phyloP scores from a whole-genome alignment of 257 asterid species.

The Solanum dulcamara region DNA sequence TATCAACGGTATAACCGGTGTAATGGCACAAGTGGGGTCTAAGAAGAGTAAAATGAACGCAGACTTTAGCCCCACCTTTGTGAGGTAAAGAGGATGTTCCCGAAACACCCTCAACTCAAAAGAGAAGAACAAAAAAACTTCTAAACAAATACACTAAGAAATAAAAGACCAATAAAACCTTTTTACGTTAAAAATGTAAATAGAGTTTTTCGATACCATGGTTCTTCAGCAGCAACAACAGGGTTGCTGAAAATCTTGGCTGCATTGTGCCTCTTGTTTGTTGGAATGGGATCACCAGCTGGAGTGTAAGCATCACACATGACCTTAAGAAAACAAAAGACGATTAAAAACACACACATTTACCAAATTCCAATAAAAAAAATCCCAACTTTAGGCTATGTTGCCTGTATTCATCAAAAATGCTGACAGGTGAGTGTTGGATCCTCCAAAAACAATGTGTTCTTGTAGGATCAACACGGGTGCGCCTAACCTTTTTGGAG shows the following conservation, averaged over 20 bases:
- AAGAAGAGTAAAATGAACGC: neutral
- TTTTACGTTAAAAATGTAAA: neutral
- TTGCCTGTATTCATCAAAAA: neutral
- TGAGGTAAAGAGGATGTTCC: neutral
- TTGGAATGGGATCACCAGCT: slow-evolving; percentile 89
- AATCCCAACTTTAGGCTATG: neutral
- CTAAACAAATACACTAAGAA: neutral
- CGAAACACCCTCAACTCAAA: too few relatives aligned
- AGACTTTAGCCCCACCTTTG: neutral
- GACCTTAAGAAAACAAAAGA: slow-evolving; percentile 34
- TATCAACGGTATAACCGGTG: rapidly evolving
- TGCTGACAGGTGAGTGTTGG: neutral
- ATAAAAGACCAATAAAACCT: neutral
- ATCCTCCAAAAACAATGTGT: neutral
- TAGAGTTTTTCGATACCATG: neutral
- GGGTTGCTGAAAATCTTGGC: slow-evolving; percentile 78
- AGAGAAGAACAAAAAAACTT: neutral
- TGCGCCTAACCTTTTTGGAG: neutral
- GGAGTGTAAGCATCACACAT: slow-evolving; percentile 93
- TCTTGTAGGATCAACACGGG: neutral
- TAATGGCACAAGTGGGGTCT: neutral
- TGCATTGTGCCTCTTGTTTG: slow-evolving; percentile 80
- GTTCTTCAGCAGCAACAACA: slow-evolving; percentile 53
- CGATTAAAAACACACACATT: neutral
- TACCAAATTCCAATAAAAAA: neutral